phyloP scores from a whole-genome alignment of 257 asterid species.

The Jaltomata sinuosa region DNA sequence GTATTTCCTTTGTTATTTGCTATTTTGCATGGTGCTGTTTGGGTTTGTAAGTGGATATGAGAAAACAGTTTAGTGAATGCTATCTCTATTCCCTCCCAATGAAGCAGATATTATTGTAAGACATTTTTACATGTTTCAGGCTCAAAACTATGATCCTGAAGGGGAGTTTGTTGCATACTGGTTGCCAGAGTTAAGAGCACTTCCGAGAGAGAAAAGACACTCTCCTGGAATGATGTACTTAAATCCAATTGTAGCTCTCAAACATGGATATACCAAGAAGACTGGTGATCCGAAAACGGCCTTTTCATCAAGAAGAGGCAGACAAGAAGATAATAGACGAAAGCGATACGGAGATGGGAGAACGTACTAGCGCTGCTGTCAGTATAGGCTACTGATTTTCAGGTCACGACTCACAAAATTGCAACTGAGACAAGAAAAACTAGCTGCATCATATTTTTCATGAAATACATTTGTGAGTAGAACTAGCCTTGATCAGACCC shows the following conservation, averaged over 20 bases:
- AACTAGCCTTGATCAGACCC: background rate
- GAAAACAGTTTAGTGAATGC: background rate
- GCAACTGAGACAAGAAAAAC: background rate
- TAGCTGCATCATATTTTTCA: background rate
- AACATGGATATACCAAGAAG: constrained; percentile 41
- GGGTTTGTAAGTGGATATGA: background rate
- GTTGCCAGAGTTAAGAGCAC: constrained; percentile 57
- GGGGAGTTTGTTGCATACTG: constrained; percentile 82
- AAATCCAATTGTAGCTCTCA: constrained; percentile 65
- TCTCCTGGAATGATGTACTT: constrained; percentile 57
- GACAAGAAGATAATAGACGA: constrained; percentile 24
- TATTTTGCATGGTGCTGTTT: background rate
- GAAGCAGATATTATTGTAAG: background rate
- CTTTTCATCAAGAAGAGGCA: constrained; percentile 24
- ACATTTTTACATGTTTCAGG: constrained; percentile 31
- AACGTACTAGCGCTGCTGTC: background rate
- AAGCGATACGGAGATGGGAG: constrained; percentile 16
- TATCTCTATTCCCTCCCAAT: background rate
- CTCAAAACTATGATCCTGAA: constrained; percentile 80
- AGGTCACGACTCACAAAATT: background rate
- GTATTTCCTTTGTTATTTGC: background rate
- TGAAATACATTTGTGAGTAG: background rate
- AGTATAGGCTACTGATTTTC: background rate
- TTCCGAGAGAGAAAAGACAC: constrained; percentile 67
- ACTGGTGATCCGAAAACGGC: constrained; percentile 10